Percentiles rank a stretch among this genome's conserved stretches.
These are phyloP conservation scores for Hemileia vastatrix DNA, from an alignment of 1,284 basidiomycete species.

Conservation along the genomic window DNA sequence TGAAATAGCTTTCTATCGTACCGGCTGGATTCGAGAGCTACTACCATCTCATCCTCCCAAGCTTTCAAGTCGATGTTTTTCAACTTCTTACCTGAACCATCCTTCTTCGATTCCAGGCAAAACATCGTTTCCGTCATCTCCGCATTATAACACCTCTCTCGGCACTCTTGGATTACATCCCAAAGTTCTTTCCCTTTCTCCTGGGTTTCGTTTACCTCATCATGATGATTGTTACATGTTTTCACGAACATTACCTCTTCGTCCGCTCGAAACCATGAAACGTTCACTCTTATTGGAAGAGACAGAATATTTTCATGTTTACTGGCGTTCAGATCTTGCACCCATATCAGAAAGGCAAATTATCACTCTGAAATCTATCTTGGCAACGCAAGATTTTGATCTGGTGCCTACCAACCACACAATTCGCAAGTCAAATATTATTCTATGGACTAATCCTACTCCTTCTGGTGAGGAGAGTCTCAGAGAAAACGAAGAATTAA, in stretches of 20 bases:
- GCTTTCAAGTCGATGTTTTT: slow-evolving; percentile 9
- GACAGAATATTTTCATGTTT: slow-evolving; percentile 60
- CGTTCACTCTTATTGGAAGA: neutral
- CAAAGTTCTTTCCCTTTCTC: slow-evolving; percentile 12
- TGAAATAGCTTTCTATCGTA: slow-evolving; percentile 10
- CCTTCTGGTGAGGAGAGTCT: too few species aligned
- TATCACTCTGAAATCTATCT: slow-evolving; percentile 75
- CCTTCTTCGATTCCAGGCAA: neutral
- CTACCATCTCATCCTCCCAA: slow-evolving; percentile 1
- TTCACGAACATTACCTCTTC: neutral
- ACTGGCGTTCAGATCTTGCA: slow-evolving; percentile 76
- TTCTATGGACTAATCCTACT: slow-evolving; percentile 11
- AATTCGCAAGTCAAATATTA: slow-evolving; percentile 82
- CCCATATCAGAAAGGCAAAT: slow-evolving; percentile 69
- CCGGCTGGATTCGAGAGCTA: neutral
- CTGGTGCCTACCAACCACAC: slow-evolving; percentile 64
- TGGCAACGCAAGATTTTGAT: slow-evolving; percentile 68
- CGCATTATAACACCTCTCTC: slow-evolving; percentile 3
- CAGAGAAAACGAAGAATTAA: too few species aligned
- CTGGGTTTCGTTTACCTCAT: slow-evolving; percentile 17
- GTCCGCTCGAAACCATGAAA: neutral
- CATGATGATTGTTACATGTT: slow-evolving; percentile 20
- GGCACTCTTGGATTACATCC: slow-evolving; percentile 7
- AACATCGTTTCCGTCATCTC: slow-evolving; percentile 10
- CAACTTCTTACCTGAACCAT: neutral